Percentiles rank a stretch among this genome's conserved stretches.
Evolutionary conservation across 2,329 filamentous ascomycete species (phyloP).

Genomic region (Lachnellula cervina): DNA sequence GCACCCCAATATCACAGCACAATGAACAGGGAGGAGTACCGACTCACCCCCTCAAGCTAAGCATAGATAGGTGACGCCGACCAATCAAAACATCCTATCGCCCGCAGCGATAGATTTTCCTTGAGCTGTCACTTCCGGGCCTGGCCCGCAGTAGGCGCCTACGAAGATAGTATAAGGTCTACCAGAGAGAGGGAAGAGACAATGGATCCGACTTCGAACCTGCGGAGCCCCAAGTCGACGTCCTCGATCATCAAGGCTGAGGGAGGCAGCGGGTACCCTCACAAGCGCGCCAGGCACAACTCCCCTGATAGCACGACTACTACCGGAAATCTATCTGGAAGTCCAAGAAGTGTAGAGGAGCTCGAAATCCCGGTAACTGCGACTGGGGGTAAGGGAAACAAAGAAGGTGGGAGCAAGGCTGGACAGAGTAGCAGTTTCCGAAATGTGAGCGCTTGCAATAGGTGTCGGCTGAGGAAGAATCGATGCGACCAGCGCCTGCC

Average conservation of each 20-base stretch:
- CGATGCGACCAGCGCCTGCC: conserved; percentile 90
- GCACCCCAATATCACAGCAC: too few relatives aligned
- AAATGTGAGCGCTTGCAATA: conserved; percentile 91
- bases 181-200: neutral
- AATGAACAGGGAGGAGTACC: too few relatives aligned
- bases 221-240: conserved; percentile 1
- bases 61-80: too few relatives aligned
- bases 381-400: conserved; percentile 14
- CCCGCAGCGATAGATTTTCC: neutral
- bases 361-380: conserved; percentile 1
- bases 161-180: too few relatives aligned
- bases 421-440: conserved; percentile 66
- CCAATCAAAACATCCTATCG: too few relatives aligned
- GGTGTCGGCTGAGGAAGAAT: conserved; percentile 88
- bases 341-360: conserved; percentile 22
- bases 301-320: conserved; percentile 38
- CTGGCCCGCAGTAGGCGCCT: neutral
- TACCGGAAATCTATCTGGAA: conserved; percentile 19
- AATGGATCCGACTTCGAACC: conserved; percentile 3
- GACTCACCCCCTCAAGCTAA: too few relatives aligned
- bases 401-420: conserved; percentile 41
- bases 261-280: conserved; percentile 40
- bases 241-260: conserved; percentile 41
- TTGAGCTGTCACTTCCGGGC: neutral
- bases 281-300: conserved; percentile 53